Conservation (phyloP, 2,329 filamentous ascomycete genomes). For the Talaromyces albobiverticillius region DNA sequence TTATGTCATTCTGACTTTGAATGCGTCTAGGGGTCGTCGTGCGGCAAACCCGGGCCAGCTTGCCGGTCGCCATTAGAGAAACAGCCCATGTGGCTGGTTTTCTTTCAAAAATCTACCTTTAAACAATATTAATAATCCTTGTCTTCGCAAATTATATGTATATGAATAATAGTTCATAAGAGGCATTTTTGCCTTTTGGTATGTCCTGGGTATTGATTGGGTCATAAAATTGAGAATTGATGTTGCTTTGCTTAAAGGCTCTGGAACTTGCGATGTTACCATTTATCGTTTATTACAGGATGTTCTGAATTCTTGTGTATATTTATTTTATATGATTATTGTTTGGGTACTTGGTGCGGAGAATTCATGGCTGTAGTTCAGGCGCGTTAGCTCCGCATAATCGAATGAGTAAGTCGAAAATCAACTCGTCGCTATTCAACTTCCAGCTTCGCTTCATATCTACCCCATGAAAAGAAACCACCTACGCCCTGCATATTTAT, state of each 20-base stretch:
- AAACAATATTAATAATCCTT: slow-evolving; percentile 11
- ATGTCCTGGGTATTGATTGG: background rate
- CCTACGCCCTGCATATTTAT: too few relatives aligned
- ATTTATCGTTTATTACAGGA: background rate
- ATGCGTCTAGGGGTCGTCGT: slow-evolving; percentile 25
- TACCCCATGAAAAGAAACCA: too few relatives aligned
- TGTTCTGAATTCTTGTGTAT: background rate
- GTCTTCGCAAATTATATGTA: background rate
- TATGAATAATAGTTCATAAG: background rate
- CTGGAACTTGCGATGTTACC: background rate
- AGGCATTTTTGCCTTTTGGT: background rate
- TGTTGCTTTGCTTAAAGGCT: background rate
- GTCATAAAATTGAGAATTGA: background rate
- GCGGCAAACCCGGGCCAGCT: slow-evolving; percentile 21
- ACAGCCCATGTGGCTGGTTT: slow-evolving; percentile 6
- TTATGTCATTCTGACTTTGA: slow-evolving; percentile 1
- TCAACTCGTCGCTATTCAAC: too few relatives aligned
- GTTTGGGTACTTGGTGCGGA: background rate
- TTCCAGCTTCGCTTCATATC: too few relatives aligned
- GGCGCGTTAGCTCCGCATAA: too few relatives aligned
- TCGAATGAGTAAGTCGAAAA: too few relatives aligned
- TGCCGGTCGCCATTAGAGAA: slow-evolving; percentile 20
- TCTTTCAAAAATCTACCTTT: background rate
- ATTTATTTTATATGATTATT: background rate
- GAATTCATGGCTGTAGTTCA: background rate